Evolutionary conservation across 1,139 yeast species (phyloP).

Genomic region (Schizosaccharomyces versatilis): DNA sequence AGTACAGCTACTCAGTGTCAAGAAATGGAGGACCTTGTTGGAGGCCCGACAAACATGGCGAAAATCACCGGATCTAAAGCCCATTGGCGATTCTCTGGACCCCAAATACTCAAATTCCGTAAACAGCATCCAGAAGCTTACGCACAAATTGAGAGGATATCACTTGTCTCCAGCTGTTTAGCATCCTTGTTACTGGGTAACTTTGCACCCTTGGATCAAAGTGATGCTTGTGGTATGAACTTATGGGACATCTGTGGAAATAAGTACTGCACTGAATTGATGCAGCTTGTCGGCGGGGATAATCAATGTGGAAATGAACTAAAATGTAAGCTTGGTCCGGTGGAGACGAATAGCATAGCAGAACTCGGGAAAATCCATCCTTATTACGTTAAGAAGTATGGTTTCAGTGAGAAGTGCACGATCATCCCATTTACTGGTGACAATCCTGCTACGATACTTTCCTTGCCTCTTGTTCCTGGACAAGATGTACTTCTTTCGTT

Average conservation of each 20-base stretch:
- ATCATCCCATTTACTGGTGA: constrained; percentile 67
- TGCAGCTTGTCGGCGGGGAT: constrained; percentile 21
- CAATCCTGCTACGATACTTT: constrained; percentile 68
- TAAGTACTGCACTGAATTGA: constrained; percentile 32
- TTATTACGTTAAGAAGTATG: constrained; percentile 45
- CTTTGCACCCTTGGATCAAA: constrained; percentile 45
- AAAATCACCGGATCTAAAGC: constrained; percentile 63
- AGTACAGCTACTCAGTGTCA: constrained; percentile 52
- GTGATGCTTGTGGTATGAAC: constrained; percentile 87
- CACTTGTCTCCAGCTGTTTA: constrained; percentile 59
- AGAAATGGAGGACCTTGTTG: constrained; percentile 37
- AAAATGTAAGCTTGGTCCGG: constrained; percentile 29
- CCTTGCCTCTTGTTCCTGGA: constrained; percentile 53
- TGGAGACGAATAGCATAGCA: constrained; percentile 20
- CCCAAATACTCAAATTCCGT: constrained; percentile 61
- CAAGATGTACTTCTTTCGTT: constrained; percentile 52
- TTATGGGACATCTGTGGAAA: constrained; percentile 42
- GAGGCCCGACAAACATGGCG: constrained; percentile 46
- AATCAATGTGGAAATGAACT: constrained; percentile 20
- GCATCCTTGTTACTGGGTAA: constrained; percentile 49
- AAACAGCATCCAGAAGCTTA: constrained; percentile 34
- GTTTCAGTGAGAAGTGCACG: constrained; percentile 29
- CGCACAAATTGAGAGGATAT: constrained; percentile 35
- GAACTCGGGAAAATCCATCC: constrained; percentile 23
- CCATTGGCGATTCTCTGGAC: constrained; percentile 75